phyloP scores from a whole-genome alignment of 768 basidiomycete genomes.

The Xanthoconium purpureum region DNA sequence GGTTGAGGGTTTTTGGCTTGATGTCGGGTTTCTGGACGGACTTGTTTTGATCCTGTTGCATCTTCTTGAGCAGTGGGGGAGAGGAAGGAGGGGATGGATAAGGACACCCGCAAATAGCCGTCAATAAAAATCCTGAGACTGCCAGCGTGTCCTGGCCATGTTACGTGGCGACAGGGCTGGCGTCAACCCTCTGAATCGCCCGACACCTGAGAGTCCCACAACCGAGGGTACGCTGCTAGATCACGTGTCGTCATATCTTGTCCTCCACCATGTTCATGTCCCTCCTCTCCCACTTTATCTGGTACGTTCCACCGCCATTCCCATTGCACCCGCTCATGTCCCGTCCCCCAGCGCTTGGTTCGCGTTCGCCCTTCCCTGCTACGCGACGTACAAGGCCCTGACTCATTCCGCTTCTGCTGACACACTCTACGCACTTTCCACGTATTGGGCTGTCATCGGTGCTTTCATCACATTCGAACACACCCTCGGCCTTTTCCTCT shows the following conservation, averaged over 20 bases:
- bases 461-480: constrained; percentile 61
- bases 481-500: constrained; percentile 58
- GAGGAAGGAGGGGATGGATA: constrained; percentile 1
- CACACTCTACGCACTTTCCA: constrained; percentile 54
- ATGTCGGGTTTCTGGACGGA: constrained; percentile 53
- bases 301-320: constrained; percentile 31
- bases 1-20: constrained; percentile 78
- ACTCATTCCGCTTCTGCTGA: constrained; percentile 49
- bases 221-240: not conserved
- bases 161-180: constrained; percentile 3
- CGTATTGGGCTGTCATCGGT: constrained; percentile 66
- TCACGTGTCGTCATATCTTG: not conserved
- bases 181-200: too few species aligned
- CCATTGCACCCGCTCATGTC: not conserved
- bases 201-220: too few species aligned
- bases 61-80: constrained; percentile 36
- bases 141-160: not conserved
- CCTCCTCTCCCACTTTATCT: constrained; percentile 46
- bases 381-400: constrained; percentile 65
- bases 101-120: constrained; percentile 14
- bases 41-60: constrained; percentile 40
- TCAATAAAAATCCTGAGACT: constrained; percentile 14
- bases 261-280: constrained; percentile 43
- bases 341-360: constrained; percentile 61
- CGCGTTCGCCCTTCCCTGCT: constrained; percentile 62